phyloP scores from a whole-genome alignment of 305 asterid genomes.

The Fraxinus velutina region DNA sequence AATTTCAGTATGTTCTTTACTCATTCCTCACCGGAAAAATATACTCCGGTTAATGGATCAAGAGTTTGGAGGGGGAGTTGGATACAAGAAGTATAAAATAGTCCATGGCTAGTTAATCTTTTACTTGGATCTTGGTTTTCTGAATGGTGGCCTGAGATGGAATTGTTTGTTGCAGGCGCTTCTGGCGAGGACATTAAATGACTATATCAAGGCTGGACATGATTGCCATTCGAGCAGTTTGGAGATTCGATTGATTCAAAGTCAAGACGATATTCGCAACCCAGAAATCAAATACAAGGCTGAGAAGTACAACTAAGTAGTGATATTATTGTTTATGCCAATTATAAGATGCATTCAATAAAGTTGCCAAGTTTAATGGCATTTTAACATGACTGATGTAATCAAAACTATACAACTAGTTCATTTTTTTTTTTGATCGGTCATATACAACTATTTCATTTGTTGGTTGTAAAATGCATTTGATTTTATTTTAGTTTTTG shows the following conservation, averaged over 20 bases:
- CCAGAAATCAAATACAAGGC: constrained; percentile 80
- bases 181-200: constrained; percentile 68
- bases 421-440: no score
- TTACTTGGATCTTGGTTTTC: background rate
- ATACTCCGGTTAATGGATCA: background rate
- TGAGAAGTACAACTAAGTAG: constrained; percentile 44
- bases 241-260: constrained; percentile 90
- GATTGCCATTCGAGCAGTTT: constrained; percentile 80
- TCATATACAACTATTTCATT: background rate
- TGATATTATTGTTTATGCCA: background rate
- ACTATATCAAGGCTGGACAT: constrained; percentile 72
- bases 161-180: constrained; percentile 57
- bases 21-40: background rate
- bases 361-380: background rate
- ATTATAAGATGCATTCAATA: constrained; percentile 2
- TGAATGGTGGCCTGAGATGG: background rate
- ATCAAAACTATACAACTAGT: background rate
- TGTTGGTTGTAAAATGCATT: background rate
- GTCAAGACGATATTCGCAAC: constrained; percentile 81
- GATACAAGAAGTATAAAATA: background rate
- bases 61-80: background rate
- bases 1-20: background rate
- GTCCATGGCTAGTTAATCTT: background rate
- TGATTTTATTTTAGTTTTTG: background rate
- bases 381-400: background rate